Conservation (phyloP, 371 early-diverging fungal species). For the Syncephalastrum monosporum region DNA sequence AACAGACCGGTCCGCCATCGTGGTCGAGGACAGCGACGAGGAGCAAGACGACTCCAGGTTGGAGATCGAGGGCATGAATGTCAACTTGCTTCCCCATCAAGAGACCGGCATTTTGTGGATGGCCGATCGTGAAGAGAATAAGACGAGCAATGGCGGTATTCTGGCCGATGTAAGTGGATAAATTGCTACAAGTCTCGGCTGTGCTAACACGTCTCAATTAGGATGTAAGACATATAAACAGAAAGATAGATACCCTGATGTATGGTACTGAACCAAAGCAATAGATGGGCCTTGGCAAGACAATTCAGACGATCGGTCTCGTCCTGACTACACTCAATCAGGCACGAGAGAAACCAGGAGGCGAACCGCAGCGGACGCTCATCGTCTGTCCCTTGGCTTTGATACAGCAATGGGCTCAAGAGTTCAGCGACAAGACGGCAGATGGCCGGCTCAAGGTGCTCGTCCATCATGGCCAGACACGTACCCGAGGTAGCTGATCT, state of each 20-base stretch:
- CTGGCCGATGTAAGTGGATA: conserved; percentile 64
- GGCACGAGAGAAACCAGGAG: conserved; percentile 19
- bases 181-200: background rate
- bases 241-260: background rate
- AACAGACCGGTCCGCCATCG: background rate
- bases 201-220: conserved; percentile 4
- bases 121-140: conserved; percentile 44
- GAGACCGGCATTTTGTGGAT: conserved; percentile 45
- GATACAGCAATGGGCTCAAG: conserved; percentile 70
- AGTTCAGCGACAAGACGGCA: conserved; percentile 54
- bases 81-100: conserved; percentile 42
- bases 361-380: conserved; percentile 44
- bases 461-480: conserved; percentile 60
- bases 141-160: conserved; percentile 67
- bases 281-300: conserved; percentile 90
- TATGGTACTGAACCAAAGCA: background rate
- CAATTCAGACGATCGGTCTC: conserved; percentile 80
- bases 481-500: conserved; percentile 29
- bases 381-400: conserved; percentile 66
- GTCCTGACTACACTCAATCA: conserved; percentile 43
- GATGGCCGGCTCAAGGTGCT: conserved; percentile 46
- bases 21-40: conserved; percentile 2
- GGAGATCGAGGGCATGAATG: conserved; percentile 31
- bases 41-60: conserved; percentile 6
- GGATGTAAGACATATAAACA: conserved; percentile 20